Conservation (phyloP, 495 filamentous ascomycete genomes). For the Podospora anserina region DNA sequence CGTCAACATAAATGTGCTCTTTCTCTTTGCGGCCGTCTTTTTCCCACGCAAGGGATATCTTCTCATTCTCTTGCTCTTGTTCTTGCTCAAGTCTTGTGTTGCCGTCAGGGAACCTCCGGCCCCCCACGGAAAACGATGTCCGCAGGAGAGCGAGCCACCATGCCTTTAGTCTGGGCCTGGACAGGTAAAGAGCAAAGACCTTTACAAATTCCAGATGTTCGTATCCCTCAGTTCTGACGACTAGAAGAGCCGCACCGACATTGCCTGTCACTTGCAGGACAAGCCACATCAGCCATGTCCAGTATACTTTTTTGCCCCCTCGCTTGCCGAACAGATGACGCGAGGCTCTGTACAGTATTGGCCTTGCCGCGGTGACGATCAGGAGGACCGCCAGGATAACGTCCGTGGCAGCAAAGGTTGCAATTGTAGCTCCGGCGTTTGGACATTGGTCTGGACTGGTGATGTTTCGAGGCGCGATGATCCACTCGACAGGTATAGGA, state of each 20-base stretch:
- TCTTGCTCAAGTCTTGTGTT: not conserved
- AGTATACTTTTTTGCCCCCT: not conserved
- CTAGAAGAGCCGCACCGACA: not conserved
- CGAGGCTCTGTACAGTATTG: not conserved
- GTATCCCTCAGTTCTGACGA: not conserved
- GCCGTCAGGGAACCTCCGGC: not conserved
- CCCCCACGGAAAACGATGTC: not conserved
- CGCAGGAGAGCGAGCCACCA: not conserved
- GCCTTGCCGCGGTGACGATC: not conserved
- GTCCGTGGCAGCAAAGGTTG: constrained; percentile 1
- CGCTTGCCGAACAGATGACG: not conserved
- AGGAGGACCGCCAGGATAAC: not conserved
- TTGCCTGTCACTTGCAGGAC: not conserved
- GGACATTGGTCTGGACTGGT: constrained; percentile 5
- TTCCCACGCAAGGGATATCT: not conserved
- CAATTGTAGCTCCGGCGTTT: not conserved
- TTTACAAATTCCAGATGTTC: not conserved
- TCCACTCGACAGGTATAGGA: constrained; percentile 7
- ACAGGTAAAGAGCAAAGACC: not conserved
- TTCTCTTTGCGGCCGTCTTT: not conserved
- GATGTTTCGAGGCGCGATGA: constrained; percentile 9
- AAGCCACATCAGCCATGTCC: not conserved
- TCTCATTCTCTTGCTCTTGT: not conserved
- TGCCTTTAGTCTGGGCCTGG: not conserved
- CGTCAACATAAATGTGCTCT: not conserved